phyloP scores from a whole-genome alignment of 2,329 filamentous ascomycete species.

The Colletotrichum cordylinicola region DNA sequence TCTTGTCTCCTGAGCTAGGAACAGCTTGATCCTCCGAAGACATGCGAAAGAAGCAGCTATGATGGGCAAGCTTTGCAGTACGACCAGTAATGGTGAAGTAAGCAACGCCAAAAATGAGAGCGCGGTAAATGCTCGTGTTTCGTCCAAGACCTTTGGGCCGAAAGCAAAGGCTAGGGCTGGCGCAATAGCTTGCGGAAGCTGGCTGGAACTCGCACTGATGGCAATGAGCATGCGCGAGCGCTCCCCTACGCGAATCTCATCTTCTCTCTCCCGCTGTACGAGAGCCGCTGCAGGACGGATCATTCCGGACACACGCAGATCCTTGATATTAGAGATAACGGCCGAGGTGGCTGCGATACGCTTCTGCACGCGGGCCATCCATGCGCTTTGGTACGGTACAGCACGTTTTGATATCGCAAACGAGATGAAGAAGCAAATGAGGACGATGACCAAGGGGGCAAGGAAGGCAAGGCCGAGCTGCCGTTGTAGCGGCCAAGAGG shows the following conservation, averaged over 20 bases:
- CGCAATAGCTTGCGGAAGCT: background rate
- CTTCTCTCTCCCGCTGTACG: slow-evolving; percentile 11
- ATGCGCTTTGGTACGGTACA: slow-evolving; percentile 33
- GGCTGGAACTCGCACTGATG: slow-evolving; percentile 12
- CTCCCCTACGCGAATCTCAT: background rate
- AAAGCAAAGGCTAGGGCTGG: background rate
- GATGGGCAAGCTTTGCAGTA: slow-evolving; percentile 11
- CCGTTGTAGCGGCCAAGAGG: slow-evolving; percentile 50
- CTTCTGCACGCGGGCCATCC: slow-evolving; percentile 22
- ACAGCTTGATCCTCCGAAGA: slow-evolving; percentile 22
- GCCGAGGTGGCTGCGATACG: slow-evolving; percentile 2
- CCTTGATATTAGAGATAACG: background rate
- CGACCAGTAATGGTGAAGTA: slow-evolving; percentile 10
- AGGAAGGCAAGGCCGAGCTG: slow-evolving; percentile 53
- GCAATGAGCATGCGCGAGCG: slow-evolving; percentile 30
- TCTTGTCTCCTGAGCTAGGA: background rate
- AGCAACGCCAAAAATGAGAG: background rate
- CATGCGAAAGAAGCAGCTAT: slow-evolving; percentile 18
- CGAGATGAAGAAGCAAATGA: slow-evolving; percentile 26
- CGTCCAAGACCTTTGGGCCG: background rate
- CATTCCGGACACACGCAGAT: background rate
- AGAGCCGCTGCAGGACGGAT: slow-evolving; percentile 20
- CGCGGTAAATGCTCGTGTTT: background rate
- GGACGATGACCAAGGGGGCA: slow-evolving; percentile 50
- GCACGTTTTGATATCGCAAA: slow-evolving; percentile 28